Evolutionary conservation across 179 eudicot genomes (phyloP).

Genomic region (Gypsophila paniculata): DNA sequence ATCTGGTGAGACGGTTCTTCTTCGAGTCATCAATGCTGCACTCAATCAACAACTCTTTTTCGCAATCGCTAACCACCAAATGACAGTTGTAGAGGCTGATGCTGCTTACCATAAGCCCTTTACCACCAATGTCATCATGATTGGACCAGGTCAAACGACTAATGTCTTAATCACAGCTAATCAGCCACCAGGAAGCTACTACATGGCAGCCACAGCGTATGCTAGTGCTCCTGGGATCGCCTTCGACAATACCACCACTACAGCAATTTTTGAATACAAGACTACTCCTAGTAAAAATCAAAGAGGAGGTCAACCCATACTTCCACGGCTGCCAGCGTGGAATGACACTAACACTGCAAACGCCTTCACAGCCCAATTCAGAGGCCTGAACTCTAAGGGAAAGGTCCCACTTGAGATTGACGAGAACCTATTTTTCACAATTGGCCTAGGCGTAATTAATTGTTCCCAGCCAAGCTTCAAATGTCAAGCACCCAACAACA

Average conservation of each 20-base stretch:
- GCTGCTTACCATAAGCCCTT: slow-evolving; percentile 67
- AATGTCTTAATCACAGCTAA: slow-evolving; percentile 62
- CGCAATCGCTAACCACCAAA: slow-evolving; percentile 68
- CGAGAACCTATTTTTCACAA: slow-evolving; percentile 50
- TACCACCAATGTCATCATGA: slow-evolving; percentile 56
- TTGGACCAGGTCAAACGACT: slow-evolving; percentile 90
- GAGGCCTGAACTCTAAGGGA: slow-evolving; percentile 30
- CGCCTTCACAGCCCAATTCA: slow-evolving; percentile 42
- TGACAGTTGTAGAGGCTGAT: slow-evolving; percentile 70
- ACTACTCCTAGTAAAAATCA: too few species aligned
- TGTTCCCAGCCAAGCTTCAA: slow-evolving; percentile 59
- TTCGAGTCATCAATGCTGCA: slow-evolving; percentile 83
- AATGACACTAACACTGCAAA: slow-evolving; percentile 64
- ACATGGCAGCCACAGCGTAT: slow-evolving; percentile 81
- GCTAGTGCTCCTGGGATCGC: slow-evolving; percentile 52
- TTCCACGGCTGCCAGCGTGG: slow-evolving; percentile 55
- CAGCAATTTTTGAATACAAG: slow-evolving; percentile 71
- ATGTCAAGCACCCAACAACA: slow-evolving; percentile 84
- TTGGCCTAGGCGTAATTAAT: slow-evolving; percentile 62
- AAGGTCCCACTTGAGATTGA: slow-evolving; percentile 54
- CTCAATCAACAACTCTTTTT: slow-evolving; percentile 87
- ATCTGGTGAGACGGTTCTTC: slow-evolving; percentile 60
- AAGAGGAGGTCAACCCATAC: slow-evolving; percentile 27
- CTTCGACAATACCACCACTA: slow-evolving; percentile 80
- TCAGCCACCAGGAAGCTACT: slow-evolving; percentile 61